Base-by-base conservation (phyloP, 345 rosid genomes). In the Iberis pinnata region DNA sequence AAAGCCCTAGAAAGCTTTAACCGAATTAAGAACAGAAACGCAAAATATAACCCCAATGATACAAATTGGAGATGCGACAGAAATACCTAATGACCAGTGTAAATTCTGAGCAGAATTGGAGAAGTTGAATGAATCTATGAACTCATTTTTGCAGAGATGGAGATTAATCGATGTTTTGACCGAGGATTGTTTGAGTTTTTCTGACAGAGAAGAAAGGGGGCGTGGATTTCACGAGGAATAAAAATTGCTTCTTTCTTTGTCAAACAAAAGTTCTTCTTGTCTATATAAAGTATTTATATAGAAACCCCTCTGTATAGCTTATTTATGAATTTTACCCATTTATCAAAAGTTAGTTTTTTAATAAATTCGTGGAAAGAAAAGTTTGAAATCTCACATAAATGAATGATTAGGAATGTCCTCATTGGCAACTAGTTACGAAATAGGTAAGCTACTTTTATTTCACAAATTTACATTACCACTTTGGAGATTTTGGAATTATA, bases 171-270 rank as follows among this genome's bases (percentile, higher is more conserved):
- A 64, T 65, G 52, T 9, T 45, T 18, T 40, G 50, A 48, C 56
- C 43, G 36, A 15, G 12, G 61, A 40, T 63, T 64, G 47, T 37
- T 53, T 12, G 24, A 47, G 33, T 29, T 29, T 29, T 16, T 26
- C 57, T 15, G 36, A 64, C 50, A 50, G 48, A 39, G 67, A 43
- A 18, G 60, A 44, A 18, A 16, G 5, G 37, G 63, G 58, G 47
- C 64, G 59, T 58, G 49, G 43, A 49, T 51, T 56, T 64, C 52
- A 49, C 51, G 60, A 66, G 44, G 60, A 66, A 59, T 39, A 44
- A 29, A 43, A 44, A 9, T 38, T 38, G 60, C 36, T 38, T 59
- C 27, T 50, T 45, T 37, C n/a, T n/a, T n/a, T n/a, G n/a, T n/a
- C n/a, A n/a, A n/a, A n/a, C n/a, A n/a, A n/a, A n/a, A n/a, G n/a